Conservation (phyloP, 495 filamentous ascomycete species). For the Bacidia gigantensis region DNA sequence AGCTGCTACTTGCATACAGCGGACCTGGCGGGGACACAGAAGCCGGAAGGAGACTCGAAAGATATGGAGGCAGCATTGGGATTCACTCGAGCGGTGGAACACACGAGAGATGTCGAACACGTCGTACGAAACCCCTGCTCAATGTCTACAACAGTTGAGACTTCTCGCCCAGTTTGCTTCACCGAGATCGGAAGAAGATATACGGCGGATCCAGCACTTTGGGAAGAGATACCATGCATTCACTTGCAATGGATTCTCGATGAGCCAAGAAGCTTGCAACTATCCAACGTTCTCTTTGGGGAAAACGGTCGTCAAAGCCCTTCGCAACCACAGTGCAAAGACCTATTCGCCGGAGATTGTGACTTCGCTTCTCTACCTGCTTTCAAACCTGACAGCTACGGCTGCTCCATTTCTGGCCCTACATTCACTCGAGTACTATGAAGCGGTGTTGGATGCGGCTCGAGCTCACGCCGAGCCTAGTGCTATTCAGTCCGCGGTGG, state of each 20-base stretch:
- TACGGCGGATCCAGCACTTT: conserved; percentile 32
- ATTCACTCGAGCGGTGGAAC: conserved; percentile 31
- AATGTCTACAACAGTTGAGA: conserved; percentile 34
- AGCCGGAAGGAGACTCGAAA: conserved; percentile 43
- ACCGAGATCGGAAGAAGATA: conserved; percentile 26
- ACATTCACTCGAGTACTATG: conserved; percentile 31
- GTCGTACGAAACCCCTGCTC: conserved; percentile 34
- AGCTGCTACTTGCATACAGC: conserved; percentile 63
- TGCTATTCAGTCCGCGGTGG: conserved; percentile 24
- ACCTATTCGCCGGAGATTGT: conserved; percentile 18
- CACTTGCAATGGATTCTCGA: conserved; percentile 25
- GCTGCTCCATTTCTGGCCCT: conserved; percentile 28
- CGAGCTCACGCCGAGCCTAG: conserved; percentile 13
- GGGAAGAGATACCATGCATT: conserved; percentile 30
- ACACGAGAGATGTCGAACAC: conserved; percentile 9
- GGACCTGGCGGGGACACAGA: conserved; percentile 68
- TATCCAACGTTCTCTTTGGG: conserved; percentile 34
- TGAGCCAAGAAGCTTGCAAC: conserved; percentile 34
- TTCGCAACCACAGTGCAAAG: conserved; percentile 22
- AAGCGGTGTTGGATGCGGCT: conserved; percentile 30
- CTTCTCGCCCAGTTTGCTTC: conserved; percentile 38
- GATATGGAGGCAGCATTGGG: conserved; percentile 54
- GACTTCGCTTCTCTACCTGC: conserved; percentile 26
- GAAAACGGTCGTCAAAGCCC: conserved; percentile 29
- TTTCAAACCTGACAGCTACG: conserved; percentile 27